Conservation (phyloP, 495 filamentous ascomycete species). For the Glonium stellatum region DNA sequence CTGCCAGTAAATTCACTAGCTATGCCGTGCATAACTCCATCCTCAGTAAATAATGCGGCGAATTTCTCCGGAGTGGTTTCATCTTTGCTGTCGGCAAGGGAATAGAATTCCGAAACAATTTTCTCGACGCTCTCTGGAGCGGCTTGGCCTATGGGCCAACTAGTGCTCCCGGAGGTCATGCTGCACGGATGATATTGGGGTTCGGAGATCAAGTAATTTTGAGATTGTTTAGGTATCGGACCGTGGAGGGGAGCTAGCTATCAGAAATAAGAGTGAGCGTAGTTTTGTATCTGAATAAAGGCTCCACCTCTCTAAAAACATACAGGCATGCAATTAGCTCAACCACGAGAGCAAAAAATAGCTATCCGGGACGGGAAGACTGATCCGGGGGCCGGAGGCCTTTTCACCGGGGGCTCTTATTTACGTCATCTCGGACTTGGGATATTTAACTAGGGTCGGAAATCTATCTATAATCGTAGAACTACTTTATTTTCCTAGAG, state of each 20-base stretch:
- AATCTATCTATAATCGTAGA: not conserved
- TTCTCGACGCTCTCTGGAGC: not conserved
- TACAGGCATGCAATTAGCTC: too few relatives aligned
- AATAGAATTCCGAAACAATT: not conserved
- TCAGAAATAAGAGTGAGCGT: too few relatives aligned
- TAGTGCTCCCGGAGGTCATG: not conserved
- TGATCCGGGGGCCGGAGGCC: not conserved
- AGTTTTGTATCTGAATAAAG: too few relatives aligned
- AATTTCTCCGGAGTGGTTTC: conserved; percentile 1
- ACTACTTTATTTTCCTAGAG: not conserved
- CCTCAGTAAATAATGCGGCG: not conserved
- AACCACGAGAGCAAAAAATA: too few relatives aligned
- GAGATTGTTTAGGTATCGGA: not conserved
- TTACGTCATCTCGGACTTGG: not conserved
- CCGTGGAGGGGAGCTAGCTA: too few relatives aligned
- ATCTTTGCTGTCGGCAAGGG: conserved; percentile 2
- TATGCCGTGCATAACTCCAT: not conserved
- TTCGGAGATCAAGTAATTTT: not conserved
- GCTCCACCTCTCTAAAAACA: too few relatives aligned
- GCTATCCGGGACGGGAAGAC: too few relatives aligned
- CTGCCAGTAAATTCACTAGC: not conserved
- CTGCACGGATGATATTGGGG: not conserved
- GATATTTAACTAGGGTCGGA: not conserved
- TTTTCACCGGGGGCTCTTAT: not conserved
- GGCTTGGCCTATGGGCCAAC: not conserved